Conservation (phyloP, 2,329 filamentous ascomycete species). For the Aspergillus hortae region DNA sequence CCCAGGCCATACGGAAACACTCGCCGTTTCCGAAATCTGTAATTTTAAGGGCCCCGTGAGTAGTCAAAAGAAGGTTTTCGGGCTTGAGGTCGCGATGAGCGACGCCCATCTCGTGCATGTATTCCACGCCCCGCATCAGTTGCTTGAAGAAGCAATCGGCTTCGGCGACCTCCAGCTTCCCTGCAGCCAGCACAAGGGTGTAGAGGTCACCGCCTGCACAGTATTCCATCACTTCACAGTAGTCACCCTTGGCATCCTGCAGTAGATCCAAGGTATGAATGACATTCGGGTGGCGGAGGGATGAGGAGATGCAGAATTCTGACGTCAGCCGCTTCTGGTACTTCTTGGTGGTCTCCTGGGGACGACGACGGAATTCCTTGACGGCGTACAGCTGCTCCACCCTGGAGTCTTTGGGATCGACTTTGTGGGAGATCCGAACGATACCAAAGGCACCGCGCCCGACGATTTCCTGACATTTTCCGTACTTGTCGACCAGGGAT, state of each 20-base stretch:
- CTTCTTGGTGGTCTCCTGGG: conserved; percentile 92
- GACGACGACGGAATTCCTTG: conserved; percentile 93
- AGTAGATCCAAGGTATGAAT: conserved; percentile 96
- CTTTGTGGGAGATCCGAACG: conserved; percentile 95
- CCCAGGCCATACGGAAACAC: conserved; percentile 99
- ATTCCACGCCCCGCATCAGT: conserved; percentile 97
- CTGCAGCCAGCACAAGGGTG: conserved; percentile 83
- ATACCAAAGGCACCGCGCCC: conserved; percentile 96
- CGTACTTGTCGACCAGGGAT: conserved; percentile 91
- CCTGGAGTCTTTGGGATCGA: conserved; percentile 70
- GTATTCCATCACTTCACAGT: conserved; percentile 99
- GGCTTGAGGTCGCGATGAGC: conserved; percentile 96
- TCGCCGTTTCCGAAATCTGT: conserved; percentile 99
- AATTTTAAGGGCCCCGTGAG: conserved; percentile 89
- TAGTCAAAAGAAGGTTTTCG: conserved; percentile 91
- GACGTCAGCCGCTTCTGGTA: conserved; percentile 97
- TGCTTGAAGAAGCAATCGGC: conserved; percentile 99
- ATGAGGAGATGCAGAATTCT: conserved; percentile 98
- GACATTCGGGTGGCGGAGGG: conserved; percentile 92
- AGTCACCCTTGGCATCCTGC: conserved; percentile 94
- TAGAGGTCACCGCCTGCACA: conserved; percentile 96
- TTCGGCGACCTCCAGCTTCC: conserved; percentile 82
- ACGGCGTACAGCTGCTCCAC: conserved; percentile 91
- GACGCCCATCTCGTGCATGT: conserved; percentile 99
- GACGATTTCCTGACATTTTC: conserved; percentile 96